Conservation (phyloP, 192 early-diverging fungal genomes). For the Podochytrium sp. region DNA sequence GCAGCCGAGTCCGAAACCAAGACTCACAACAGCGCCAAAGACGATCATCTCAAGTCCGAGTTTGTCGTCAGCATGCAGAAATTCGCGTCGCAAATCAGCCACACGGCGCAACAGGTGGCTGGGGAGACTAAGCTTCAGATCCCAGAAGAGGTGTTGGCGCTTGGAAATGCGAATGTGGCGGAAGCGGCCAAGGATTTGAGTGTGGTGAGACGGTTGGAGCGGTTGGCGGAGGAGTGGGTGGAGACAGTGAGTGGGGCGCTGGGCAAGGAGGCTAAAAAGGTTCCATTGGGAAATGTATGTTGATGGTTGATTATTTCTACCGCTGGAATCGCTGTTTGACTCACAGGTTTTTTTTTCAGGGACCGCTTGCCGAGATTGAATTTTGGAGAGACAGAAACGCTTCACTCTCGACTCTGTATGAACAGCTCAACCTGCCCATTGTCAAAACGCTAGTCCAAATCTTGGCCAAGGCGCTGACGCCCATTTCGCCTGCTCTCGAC, state of each 20-base stretch:
- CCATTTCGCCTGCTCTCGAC: constrained; percentile 54
- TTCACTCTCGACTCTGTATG: constrained; percentile 58
- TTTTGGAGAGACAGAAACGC: constrained; percentile 65
- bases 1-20: not conserved
- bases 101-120: constrained; percentile 62
- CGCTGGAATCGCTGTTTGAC: not conserved
- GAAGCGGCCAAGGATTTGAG: constrained; percentile 41
- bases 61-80: constrained; percentile 54
- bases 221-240: constrained; percentile 62
- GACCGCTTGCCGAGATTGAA: constrained; percentile 67
- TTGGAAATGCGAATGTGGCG: constrained; percentile 38
- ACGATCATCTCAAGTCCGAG: constrained; percentile 44
- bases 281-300: constrained; percentile 53
- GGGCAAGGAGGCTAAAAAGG: constrained; percentile 53
- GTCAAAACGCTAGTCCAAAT: constrained; percentile 60
- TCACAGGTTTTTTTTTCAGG: constrained; percentile 38
- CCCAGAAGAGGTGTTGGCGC: constrained; percentile 52
- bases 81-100: constrained; percentile 55
- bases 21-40: constrained; percentile 18
- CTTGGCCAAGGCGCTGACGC: constrained; percentile 44
- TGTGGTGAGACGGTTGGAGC: constrained; percentile 44
- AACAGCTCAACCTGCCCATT: constrained; percentile 62
- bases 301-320: not conserved
- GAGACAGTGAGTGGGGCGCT: constrained; percentile 55
- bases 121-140: constrained; percentile 60